Base-by-base conservation (phyloP, 306 rosid species). In the Biancaea sappan region DNA sequence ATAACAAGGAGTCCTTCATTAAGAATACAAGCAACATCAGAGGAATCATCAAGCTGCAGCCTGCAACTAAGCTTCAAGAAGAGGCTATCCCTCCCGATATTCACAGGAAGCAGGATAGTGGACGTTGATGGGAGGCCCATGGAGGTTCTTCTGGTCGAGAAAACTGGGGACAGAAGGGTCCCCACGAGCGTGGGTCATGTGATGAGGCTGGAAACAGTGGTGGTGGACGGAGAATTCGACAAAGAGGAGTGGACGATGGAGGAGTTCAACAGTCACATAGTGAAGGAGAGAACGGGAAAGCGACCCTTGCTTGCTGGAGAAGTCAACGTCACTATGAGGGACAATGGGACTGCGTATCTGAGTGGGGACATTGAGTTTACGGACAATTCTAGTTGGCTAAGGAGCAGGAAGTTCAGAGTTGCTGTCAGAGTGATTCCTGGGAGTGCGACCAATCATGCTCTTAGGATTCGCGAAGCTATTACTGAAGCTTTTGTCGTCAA, bases 241-340 rank as follows among this genome's bases (percentile, higher is more conserved):
- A 41, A 25, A 0, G 84, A 86, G 2, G 32, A 51, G 13, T 94
- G 99, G 99, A 90, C 74, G 0, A 73, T 50, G 0, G 72, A 94
- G 8, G 87, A 94, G 24, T 94, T 92, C 35, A 72, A 84, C 0
- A 77, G 3, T 14, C 78, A 74, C 32, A 71, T 90, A 15, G 84
- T 92, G 65, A 94, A 85, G 69, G 99, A 90, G 77, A 84, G 99
- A 37, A 31, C 37, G 0, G 99, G 99, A 4, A 92, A 84, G 76
- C 28, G 97, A 41, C 99, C 99, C 0, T 82, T 94, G 80, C 86
- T 94, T 21, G 73, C 84, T 0, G 98, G 98, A 2, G 98, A 91
- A 8, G 5, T 87, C 76, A 83, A 71, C 14, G 16, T 87, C 4
- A 79, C 81, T 6, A 60, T 86, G 81, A 77, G 93, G 32, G 89